phyloP scores from a whole-genome alignment of 352 stramenopile species.

The Phytophthora capsici region DNA sequence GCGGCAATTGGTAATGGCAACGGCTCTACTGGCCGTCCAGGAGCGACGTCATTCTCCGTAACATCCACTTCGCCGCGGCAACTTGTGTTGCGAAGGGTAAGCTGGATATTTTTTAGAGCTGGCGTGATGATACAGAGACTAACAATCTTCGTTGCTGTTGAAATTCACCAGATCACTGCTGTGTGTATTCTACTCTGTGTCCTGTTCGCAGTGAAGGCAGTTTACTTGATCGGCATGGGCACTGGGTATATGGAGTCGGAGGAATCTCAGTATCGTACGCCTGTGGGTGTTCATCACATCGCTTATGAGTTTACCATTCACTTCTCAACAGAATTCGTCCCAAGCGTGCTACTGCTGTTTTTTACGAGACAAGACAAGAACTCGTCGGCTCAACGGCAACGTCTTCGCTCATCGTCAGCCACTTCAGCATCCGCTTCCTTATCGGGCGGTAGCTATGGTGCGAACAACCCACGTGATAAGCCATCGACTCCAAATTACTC shows the following conservation, averaged over 20 bases:
- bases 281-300: conserved; percentile 71
- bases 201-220: conserved; percentile 66
- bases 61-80: conserved; percentile 55
- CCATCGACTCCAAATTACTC: conserved; percentile 47
- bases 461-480: conserved; percentile 41
- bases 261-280: conserved; percentile 65
- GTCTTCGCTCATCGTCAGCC: conserved; percentile 33
- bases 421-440: conserved; percentile 39
- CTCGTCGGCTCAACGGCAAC: conserved; percentile 26
- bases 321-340: conserved; percentile 78
- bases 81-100: conserved; percentile 69
- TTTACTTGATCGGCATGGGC: conserved; percentile 80
- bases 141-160: conserved; percentile 12
- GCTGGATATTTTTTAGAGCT: conserved; percentile 7
- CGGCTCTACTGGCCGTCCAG: conserved; percentile 7
- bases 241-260: conserved; percentile 65
- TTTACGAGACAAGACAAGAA: conserved; percentile 64
- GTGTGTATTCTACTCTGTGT: conserved; percentile 79
- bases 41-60: conserved; percentile 27
- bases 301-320: conserved; percentile 77
- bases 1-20: conserved; percentile 37
- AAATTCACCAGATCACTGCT: conserved; percentile 63
- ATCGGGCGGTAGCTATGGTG: conserved; percentile 40
- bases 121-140: conserved; percentile 6
- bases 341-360: conserved; percentile 66